Base-by-base conservation (phyloP, 805 yeast species). In the Yamadazyma ubonensis region DNA sequence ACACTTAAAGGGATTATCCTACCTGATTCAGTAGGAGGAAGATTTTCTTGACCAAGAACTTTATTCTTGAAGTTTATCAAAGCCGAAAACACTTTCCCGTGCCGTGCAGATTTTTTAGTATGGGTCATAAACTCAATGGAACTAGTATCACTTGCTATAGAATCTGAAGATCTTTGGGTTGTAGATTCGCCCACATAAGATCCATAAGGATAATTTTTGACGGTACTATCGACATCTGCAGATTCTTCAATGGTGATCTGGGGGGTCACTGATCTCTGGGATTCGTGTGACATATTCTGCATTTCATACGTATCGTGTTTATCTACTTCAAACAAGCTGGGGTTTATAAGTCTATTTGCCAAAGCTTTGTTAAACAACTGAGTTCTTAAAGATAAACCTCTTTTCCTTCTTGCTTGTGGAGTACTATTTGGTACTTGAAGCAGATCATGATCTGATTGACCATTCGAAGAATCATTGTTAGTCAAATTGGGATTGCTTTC, bases 1-100 rank as follows among this genome's bases (percentile, higher is more conserved):
- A 80, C 52, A 1, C 76, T 63, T 5, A 88, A 57, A 0, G 96
- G 96, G n/a, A 90, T 75, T 25, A 71, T 65, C 44, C 98, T 69
- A 2, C 97, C 97, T 32, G 79, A 73, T 29, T 69, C 71, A 0
- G 93, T 73, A 12, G 78, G 76, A 6, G 78, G 73, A 10, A 67
- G 53, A 7, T 70, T 66, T 18, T 67, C 54, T 10, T 67, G 65
- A 26, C 84, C 82, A 25, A 39, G 20, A 15, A 77, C 39, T 19
- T 60, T 52, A 38, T 75, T 58, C 42, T 60, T 62, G 4, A 66
- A 26, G 12, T 47, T 42, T 2, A 42, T 42, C 12, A 59, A 29
- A 3, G 32, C 27, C 11, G 49, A 49, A 0, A 51, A 6, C 27
- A 50, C 47, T 27, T 40, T 30, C 40, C 43, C 45, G 5, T 43